Evolutionary conservation across 345 rosid genomes (phyloP).

Genomic region (Eucalyptus victrix): DNA sequence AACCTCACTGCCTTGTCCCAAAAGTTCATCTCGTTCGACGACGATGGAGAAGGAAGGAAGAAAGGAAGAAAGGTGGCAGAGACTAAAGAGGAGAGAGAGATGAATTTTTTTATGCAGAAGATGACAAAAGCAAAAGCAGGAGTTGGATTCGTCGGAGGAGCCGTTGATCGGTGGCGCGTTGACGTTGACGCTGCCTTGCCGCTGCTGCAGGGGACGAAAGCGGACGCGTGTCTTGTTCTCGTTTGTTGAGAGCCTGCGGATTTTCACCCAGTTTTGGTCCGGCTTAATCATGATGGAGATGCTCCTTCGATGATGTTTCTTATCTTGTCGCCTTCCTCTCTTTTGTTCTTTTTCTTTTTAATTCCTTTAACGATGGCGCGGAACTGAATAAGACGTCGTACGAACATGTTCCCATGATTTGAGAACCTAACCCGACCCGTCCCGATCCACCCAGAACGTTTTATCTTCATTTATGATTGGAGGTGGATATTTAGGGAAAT

Average conservation of each 20-base stretch:
- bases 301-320: background rate
- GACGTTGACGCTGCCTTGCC: background rate
- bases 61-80: background rate
- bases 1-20: conserved; percentile 51
- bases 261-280: background rate
- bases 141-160: background rate
- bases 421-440: background rate
- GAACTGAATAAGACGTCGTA: background rate
- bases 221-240: background rate
- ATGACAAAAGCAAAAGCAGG: background rate
- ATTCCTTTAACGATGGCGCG: background rate
- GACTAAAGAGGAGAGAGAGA: background rate
- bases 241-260: background rate
- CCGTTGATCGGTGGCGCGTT: background rate
- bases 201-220: background rate
- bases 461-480: background rate
- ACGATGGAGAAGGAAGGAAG: background rate
- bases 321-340: background rate
- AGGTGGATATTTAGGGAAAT: too few species aligned
- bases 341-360: background rate
- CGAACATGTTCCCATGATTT: background rate
- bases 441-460: fast-evolving
- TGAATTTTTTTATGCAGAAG: background rate
- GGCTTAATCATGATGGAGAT: background rate
- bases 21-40: background rate